Evolutionary conservation across 1,284 basidiomycete genomes (phyloP).

Genomic region (Polyporus tsugae): DNA sequence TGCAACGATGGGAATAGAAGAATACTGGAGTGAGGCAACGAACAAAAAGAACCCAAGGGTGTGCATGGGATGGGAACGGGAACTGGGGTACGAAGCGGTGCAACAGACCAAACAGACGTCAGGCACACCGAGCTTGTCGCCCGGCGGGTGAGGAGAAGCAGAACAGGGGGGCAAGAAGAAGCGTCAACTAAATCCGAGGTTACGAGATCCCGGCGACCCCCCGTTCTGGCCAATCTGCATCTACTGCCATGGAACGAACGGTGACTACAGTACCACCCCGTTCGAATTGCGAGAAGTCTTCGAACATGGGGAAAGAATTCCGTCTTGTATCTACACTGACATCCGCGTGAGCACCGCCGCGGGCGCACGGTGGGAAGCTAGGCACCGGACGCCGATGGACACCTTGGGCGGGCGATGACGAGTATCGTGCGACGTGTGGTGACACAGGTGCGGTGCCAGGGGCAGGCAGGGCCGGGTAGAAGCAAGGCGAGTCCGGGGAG

Average conservation of each 20-base stretch:
- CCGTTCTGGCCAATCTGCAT: not conserved
- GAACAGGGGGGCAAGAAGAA: not conserved
- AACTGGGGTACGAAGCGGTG: not conserved
- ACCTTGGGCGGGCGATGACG: not conserved
- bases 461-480: conserved; percentile 2
- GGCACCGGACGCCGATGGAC: not conserved
- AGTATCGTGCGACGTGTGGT: not conserved
- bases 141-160: not conserved
- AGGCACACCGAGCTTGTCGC: not conserved
- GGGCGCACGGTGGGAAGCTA: not conserved
- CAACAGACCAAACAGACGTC: conserved; percentile 1
- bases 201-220: not conserved
- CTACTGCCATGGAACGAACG: not conserved
- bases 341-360: not conserved
- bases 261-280: not conserved
- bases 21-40: not conserved
- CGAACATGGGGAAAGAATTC: not conserved
- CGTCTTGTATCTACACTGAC: not conserved
- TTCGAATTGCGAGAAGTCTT: not conserved
- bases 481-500: conserved; percentile 3
- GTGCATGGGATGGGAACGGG: not conserved
- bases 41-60: conserved; percentile 6
- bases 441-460: not conserved
- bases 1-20: conserved; percentile 1
- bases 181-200: not conserved